Percentiles rank a stretch among this genome's conserved stretches.
Conservation (phyloP, 441 rosid species). For the Rhodomyrtus psidioides region DNA sequence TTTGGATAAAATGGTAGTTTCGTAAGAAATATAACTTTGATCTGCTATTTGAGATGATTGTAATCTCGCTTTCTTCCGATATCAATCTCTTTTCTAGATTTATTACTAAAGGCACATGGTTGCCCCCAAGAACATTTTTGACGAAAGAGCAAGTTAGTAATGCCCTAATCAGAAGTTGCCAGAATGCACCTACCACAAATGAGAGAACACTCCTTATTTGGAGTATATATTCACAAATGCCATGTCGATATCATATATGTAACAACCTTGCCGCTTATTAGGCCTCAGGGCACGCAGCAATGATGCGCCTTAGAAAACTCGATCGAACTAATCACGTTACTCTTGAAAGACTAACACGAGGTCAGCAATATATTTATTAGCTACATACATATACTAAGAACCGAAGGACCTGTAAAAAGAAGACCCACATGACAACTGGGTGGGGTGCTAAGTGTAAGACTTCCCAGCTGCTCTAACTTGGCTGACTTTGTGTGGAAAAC, state of each 20-base stretch:
- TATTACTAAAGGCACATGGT: neutral
- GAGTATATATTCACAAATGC: neutral
- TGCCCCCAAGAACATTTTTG: neutral
- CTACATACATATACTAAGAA: neutral
- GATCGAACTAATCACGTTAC: too few relatives aligned
- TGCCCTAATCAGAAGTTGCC: neutral
- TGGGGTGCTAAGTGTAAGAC: neutral
- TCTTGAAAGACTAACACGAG: too few relatives aligned
- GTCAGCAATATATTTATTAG: too few relatives aligned
- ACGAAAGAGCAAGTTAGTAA: neutral
- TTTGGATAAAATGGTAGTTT: neutral
- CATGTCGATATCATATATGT: neutral
- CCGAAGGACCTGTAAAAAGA: neutral
- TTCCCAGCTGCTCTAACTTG: neutral
- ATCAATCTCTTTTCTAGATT: neutral
- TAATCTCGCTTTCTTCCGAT: neutral
- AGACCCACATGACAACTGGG: neutral
- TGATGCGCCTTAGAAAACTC: neutral
- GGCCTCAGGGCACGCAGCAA: neutral
- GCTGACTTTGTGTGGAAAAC: neutral
- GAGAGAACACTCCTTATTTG: neutral
- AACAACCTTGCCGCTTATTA: neutral
- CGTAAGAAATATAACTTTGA: neutral
- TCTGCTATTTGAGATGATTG: too few relatives aligned
- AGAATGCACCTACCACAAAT: neutral